Percentiles rank a stretch among this genome's conserved stretches.
Evolutionary conservation across 2,329 filamentous ascomycete species (phyloP).

Genomic region (Fonsecaea pugnacius): DNA sequence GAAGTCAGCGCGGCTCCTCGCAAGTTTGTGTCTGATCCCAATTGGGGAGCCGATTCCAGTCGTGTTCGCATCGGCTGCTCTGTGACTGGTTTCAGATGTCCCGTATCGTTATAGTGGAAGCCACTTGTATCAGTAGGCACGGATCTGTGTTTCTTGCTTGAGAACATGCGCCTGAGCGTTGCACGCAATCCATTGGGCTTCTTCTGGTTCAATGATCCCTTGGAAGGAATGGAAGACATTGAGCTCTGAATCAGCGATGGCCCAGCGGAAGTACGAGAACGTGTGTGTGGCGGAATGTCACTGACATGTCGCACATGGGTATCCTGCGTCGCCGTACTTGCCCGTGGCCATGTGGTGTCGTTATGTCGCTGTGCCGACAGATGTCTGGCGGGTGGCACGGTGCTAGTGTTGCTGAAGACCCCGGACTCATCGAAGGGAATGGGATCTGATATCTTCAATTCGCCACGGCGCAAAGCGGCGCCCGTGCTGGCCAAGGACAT

Average conservation of each 20-base stretch:
- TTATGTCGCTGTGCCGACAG: conserved; percentile 14
- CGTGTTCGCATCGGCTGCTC: conserved; percentile 20
- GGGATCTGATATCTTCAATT: conserved; percentile 43
- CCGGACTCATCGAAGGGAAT: conserved; percentile 33
- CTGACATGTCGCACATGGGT: conserved; percentile 30
- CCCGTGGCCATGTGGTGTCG: conserved; percentile 29
- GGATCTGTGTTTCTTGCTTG: conserved; percentile 33
- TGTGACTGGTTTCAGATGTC: conserved; percentile 23
- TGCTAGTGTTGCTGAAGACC: conserved; percentile 21
- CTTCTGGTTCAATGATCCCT: conserved; percentile 31
- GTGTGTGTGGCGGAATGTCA: conserved; percentile 16
- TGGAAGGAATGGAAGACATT: conserved; percentile 36
- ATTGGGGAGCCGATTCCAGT: conserved; percentile 14
- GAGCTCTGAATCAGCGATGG: conserved; percentile 33
- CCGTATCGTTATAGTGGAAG: conserved; percentile 24
- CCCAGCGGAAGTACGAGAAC: conserved; percentile 27
- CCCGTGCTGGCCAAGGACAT: conserved; percentile 26
- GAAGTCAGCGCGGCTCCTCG: conserved; percentile 33
- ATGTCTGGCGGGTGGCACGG: conserved; percentile 17
- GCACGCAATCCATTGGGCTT: conserved; percentile 33
- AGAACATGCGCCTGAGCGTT: conserved; percentile 37
- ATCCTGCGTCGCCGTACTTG: conserved; percentile 23
- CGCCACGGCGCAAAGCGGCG: conserved; percentile 38
- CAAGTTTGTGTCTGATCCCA: conserved; percentile 3
- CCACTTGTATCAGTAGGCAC: conserved; percentile 19